Evolutionary conservation across 2,329 filamentous ascomycete genomes (phyloP).

Genomic region (Ophiostoma sp.): DNA sequence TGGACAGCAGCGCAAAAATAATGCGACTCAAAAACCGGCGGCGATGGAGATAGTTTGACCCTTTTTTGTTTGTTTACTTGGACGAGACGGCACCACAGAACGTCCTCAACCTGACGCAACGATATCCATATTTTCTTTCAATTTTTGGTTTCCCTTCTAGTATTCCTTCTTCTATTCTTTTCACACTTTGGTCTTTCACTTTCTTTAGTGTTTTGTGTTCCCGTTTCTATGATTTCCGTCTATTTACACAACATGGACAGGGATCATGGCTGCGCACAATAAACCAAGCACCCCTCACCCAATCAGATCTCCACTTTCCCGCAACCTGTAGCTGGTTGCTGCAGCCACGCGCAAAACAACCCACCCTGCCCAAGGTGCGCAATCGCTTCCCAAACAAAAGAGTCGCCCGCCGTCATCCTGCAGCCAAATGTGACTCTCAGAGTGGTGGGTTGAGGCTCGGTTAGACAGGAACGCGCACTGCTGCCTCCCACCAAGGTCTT

Average conservation of each 20-base stretch:
- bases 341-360: slow-evolving; percentile 5
- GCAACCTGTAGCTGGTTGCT: slow-evolving; percentile 17
- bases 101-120: neutral
- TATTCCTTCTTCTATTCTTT: neutral
- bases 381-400: neutral
- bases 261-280: slow-evolving; percentile 8
- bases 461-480: neutral
- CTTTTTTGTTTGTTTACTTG: slow-evolving; percentile 7
- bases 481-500: neutral
- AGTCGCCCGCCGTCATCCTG: neutral
- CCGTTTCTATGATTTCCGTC: neutral
- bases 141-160: neutral
- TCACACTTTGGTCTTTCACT: neutral
- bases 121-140: neutral
- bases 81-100: slow-evolving; percentile 19
- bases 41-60: neutral
- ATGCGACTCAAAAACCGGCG: neutral
- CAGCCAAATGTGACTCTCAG: neutral
- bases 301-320: neutral
- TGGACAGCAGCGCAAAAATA: neutral
- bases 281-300: slow-evolving; percentile 12
- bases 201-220: neutral
- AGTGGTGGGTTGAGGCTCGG: neutral
- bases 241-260: slow-evolving; percentile 12
- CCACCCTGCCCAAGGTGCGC: neutral